Evolutionary conservation across 75 land plant species (phyloP), one percentile per base, ranked within the genome.

Genomic region (Larix kaempferi): DNA sequence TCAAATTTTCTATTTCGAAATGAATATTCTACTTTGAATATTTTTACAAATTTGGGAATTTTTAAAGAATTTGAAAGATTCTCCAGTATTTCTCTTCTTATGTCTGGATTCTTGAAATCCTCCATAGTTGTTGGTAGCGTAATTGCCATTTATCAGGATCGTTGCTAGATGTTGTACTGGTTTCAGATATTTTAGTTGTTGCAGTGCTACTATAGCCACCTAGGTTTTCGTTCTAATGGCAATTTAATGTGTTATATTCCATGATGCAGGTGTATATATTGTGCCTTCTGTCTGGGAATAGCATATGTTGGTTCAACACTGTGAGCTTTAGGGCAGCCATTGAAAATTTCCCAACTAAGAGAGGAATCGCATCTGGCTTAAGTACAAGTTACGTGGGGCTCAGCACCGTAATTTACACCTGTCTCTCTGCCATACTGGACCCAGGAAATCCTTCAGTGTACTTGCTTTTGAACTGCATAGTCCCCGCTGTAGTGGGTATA

Each of bases 251-350:
- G 19, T 15, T 14, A 13, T 11, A 3, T 19, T 77, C 71, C 26
- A 55, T 16, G 13, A 4, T 27, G 83, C 89, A 89, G 91, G 87
- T 87, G 1, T 84, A 78, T 75, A 52, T 87, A 0, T 25, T 85
- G 44, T 87, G 89, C 74, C 55, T 89, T 56, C 29, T 91, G 44
- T 81, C 86, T 6, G 93, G 93, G 13, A 87, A 82, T 41, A 91
- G 93, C 82, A 83, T 89, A 17, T 86, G 86, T 72, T 91, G 93
- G 93, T 86, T 91, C 79, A 89, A 89, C 85, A 91, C 93, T 6
- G 87, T 86, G 7, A 87, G 88, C 78, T 89, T 78, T 44, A 82
- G 83, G 14, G 71, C 88, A 25, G 90, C 89, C 84, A 85, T 83
- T 61, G 77, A 79, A 37, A 87, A 83, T 75, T 91, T 91, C 78